Percentiles rank a stretch among this genome's conserved stretches.
Evolutionary conservation across 139 green algal genomes (phyloP).

Genomic region (Protoeuglena noctilucae): DNA sequence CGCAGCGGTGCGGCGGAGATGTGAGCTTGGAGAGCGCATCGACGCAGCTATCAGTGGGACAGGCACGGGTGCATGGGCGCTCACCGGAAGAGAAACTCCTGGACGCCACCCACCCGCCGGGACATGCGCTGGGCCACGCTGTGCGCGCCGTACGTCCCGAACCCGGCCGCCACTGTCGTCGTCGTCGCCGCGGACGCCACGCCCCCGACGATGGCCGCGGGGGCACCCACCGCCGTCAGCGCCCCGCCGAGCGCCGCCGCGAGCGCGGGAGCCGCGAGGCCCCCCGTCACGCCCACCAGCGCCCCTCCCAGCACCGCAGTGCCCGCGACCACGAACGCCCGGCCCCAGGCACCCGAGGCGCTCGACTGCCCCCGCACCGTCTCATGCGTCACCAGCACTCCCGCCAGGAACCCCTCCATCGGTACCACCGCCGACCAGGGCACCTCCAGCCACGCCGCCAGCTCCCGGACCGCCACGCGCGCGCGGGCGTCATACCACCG

Average conservation of each 20-base stretch:
- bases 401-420: neutral
- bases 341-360: neutral
- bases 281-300: neutral
- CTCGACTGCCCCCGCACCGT: too few relatives aligned
- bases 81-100: too few relatives aligned
- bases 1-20: too few relatives aligned
- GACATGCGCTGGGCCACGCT: too few relatives aligned
- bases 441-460: neutral
- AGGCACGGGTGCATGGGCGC: too few relatives aligned
- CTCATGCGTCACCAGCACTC: neutral
- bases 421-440: neutral
- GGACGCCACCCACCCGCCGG: neutral
- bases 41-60: too few relatives aligned
- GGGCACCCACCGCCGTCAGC: neutral
- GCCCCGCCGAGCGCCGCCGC: neutral
- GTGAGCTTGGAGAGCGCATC: too few relatives aligned
- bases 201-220: neutral
- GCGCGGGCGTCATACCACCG: neutral
- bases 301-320: neutral
- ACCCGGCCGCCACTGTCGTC: neutral
- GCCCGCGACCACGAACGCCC: neutral
- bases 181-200: neutral
- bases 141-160: neutral
- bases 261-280: neutral
- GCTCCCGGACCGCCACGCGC: neutral